Percentiles rank a stretch among this genome's conserved stretches.
These are phyloP conservation scores for Iris pallida DNA, from an alignment of 116 monocot genomes.

Conservation along the genomic window DNA sequence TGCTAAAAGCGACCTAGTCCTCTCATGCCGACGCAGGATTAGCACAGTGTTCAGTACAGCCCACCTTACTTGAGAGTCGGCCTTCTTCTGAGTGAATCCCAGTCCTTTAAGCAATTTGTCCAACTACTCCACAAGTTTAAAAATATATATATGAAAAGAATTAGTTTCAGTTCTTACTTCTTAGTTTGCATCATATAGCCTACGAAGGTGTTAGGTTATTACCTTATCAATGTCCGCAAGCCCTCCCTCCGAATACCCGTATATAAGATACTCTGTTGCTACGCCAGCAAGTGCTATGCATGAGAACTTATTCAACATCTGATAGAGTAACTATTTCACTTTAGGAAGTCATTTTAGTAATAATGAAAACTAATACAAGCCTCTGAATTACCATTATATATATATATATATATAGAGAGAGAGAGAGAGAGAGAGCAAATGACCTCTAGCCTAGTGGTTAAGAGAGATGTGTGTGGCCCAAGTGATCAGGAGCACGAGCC, in stretches of 20 bases:
- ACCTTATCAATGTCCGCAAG: conserved; percentile 67
- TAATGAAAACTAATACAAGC: background rate
- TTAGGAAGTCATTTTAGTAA: no score
- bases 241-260: conserved; percentile 83
- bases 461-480: no score
- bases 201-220: background rate
- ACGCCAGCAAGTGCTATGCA: conserved; percentile 96
- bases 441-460: no score
- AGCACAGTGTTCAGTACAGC: conserved; percentile 74
- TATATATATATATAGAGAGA: no score
- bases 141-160: background rate
- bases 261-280: conserved; percentile 83
- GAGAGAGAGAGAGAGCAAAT: no score
- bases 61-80: conserved; percentile 88
- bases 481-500: no score
- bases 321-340: background rate
- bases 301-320: conserved; percentile 80
- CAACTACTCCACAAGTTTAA: conserved; percentile 37
- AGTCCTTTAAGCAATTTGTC: conserved; percentile 63
- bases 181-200: background rate
- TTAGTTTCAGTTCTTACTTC: background rate
- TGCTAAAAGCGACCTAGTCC: conserved; percentile 47
- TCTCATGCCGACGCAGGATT: conserved; percentile 64
- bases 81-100: conserved; percentile 92
- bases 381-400: background rate